These are phyloP conservation scores for Penicillium sp. DNA, from an alignment of 2,329 filamentous ascomycete genomes.

Conservation along the genomic window DNA sequence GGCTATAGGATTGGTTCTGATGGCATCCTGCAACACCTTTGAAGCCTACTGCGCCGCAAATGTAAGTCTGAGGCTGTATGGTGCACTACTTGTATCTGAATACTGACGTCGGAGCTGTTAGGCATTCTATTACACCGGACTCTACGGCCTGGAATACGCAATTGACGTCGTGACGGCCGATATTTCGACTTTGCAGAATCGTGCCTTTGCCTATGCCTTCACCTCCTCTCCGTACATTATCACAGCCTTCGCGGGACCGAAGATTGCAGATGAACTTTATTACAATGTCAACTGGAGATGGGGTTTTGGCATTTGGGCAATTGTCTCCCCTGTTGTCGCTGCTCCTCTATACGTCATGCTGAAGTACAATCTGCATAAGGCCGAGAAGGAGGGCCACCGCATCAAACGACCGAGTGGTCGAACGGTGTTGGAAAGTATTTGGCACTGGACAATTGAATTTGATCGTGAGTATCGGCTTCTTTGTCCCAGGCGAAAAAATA, in stretches of 20 bases:
- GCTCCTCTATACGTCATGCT: constrained; percentile 59
- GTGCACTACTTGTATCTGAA: background rate
- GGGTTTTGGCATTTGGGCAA: constrained; percentile 63
- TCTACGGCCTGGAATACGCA: constrained; percentile 56
- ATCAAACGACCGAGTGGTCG: constrained; percentile 44
- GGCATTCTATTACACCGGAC: constrained; percentile 51
- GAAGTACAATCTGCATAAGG: constrained; percentile 57
- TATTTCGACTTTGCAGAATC: constrained; percentile 59
- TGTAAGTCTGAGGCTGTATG: constrained; percentile 4
- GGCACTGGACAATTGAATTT: constrained; percentile 59
- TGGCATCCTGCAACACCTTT: constrained; percentile 61
- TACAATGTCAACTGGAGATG: constrained; percentile 58
- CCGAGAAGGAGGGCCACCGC: constrained; percentile 54
- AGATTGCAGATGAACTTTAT: constrained; percentile 54
- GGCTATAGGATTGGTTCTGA: constrained; percentile 57
- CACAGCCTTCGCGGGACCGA: constrained; percentile 60
- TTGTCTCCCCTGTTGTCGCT: constrained; percentile 59
- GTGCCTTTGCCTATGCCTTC: constrained; percentile 62
- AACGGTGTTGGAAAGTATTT: constrained; percentile 49
- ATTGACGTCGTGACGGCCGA: constrained; percentile 64
- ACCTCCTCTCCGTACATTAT: constrained; percentile 63
- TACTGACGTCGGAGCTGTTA: constrained; percentile 14
- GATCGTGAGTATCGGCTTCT: constrained; percentile 47
- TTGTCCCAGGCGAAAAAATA: background rate
- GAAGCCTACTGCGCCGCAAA: constrained; percentile 63